Evolutionary conservation across 176 grass and related monocot species (phyloP).

Genomic region (Elaeis guineensis): DNA sequence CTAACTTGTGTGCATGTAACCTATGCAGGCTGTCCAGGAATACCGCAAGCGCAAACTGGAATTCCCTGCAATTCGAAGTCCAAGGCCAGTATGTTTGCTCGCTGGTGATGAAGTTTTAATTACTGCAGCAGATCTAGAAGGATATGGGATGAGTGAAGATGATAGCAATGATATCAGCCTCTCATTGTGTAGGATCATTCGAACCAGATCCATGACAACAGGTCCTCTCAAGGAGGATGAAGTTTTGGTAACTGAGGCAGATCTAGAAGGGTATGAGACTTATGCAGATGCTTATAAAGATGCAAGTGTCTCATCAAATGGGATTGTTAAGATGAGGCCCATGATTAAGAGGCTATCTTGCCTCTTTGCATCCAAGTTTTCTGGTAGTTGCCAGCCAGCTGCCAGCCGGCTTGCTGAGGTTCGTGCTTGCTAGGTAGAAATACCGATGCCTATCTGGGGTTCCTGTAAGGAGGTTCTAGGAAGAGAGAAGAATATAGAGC

Average conservation of each 20-base stretch:
- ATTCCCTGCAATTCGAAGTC: conserved; percentile 24
- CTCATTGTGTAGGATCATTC: conserved; percentile 38
- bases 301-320: conserved; percentile 13
- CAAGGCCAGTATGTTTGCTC: conserved; percentile 9
- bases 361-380: conserved; percentile 63
- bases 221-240: conserved; percentile 34
- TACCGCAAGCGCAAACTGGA: conserved; percentile 39
- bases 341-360: conserved; percentile 68
- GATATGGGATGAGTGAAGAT: conserved; percentile 26
- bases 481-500: no score
- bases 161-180: conserved; percentile 36
- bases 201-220: conserved; percentile 4
- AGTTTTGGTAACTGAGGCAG: conserved; percentile 65
- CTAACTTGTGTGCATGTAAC: no score
- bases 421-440: conserved; percentile 38
- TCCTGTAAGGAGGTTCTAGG: no score
- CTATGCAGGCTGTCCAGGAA: conserved; percentile 57
- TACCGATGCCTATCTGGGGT: background rate
- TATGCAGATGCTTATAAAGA: conserved; percentile 25
- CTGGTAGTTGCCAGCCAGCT: conserved; percentile 33
- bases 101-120: conserved; percentile 16
- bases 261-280: conserved; percentile 72
- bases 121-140: conserved; percentile 14
- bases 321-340: conserved; percentile 25
- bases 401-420: conserved; percentile 42